Evolutionary conservation across 2,329 filamentous ascomycete species (phyloP).

Genomic region (Aquanectria penicillioides): DNA sequence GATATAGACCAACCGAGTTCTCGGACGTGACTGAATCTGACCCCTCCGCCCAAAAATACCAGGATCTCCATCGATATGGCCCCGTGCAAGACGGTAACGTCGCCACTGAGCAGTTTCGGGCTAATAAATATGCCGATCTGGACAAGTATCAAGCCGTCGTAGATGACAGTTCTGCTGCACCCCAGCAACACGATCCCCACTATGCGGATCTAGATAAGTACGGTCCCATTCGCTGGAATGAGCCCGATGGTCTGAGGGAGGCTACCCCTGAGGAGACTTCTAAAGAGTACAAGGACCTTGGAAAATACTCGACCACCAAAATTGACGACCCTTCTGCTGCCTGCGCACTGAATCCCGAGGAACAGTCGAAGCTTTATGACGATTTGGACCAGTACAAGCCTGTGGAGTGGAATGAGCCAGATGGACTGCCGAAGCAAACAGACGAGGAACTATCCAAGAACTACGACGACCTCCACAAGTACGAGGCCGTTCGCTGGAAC

Average conservation of each 20-base stretch:
- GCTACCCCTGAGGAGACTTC: conserved; percentile 40
- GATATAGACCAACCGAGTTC: conserved; percentile 47
- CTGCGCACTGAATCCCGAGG: conserved; percentile 43
- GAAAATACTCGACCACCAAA: conserved; percentile 44
- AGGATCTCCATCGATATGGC: conserved; percentile 51
- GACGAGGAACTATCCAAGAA: conserved; percentile 48
- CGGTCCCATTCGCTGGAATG: conserved; percentile 46
- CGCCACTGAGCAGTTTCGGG: conserved; percentile 26
- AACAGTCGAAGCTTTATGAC: conserved; percentile 49
- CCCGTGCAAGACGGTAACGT: conserved; percentile 43
- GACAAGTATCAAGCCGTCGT: conserved; percentile 49
- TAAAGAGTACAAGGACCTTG: conserved; percentile 50
- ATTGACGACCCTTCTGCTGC: conserved; percentile 43
- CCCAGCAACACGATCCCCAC: conserved; percentile 36
- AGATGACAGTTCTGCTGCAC: conserved; percentile 38
- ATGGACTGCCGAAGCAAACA: conserved; percentile 43
- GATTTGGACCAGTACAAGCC: conserved; percentile 53
- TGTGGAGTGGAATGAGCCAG: conserved; percentile 48
- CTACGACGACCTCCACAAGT: conserved; percentile 49
- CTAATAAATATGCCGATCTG: conserved; percentile 44
- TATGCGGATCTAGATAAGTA: conserved; percentile 53
- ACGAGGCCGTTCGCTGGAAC: conserved; percentile 44
- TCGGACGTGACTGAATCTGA: conserved; percentile 28
- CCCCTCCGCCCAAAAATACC: conserved; percentile 42
- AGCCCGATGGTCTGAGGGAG: conserved; percentile 37